phyloP scores from a whole-genome alignment of 2,329 filamentous ascomycete genomes.

The Xylariaceae sp. region DNA sequence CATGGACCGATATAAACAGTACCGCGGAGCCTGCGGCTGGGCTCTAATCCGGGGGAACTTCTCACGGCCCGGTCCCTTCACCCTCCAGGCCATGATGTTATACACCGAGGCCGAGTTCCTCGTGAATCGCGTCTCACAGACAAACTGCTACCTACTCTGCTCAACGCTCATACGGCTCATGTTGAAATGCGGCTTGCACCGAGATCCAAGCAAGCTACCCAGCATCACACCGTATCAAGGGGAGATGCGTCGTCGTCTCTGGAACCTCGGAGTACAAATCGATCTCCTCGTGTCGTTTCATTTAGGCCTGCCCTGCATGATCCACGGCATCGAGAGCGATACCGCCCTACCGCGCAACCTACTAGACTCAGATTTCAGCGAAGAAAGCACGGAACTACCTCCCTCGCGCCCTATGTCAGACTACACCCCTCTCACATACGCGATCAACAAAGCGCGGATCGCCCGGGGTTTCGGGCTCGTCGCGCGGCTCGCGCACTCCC shows the following conservation, averaged over 20 bases:
- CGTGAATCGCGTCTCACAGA: conserved; percentile 46
- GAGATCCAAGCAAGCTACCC: conserved; percentile 50
- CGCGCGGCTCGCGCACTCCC: conserved; percentile 45
- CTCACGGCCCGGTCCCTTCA: conserved; percentile 44
- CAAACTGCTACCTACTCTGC: conserved; percentile 51
- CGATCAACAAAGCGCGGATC: conserved; percentile 48
- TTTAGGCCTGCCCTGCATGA: conserved; percentile 63
- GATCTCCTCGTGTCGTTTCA: conserved; percentile 65
- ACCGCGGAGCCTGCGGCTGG: conserved; percentile 48
- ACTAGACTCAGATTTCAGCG: conserved; percentile 61
- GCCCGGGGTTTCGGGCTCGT: conserved; percentile 48
- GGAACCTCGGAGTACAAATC: conserved; percentile 53
- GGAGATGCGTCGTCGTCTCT: conserved; percentile 51
- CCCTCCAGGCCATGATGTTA: conserved; percentile 48
- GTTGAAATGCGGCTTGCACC: conserved; percentile 56
- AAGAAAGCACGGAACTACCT: conserved; percentile 52
- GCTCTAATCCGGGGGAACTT: conserved; percentile 50
- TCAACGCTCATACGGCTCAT: conserved; percentile 50
- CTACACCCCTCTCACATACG: conserved; percentile 55
- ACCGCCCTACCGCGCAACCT: conserved; percentile 59
- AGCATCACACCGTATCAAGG: conserved; percentile 49
- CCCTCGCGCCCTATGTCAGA: conserved; percentile 53
- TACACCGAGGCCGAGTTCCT: conserved; percentile 53
- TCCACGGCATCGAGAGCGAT: conserved; percentile 60
- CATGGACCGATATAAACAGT: conserved; percentile 44